Base-by-base conservation (phyloP, 306 rosid genomes). In the Castanea crenata region DNA sequence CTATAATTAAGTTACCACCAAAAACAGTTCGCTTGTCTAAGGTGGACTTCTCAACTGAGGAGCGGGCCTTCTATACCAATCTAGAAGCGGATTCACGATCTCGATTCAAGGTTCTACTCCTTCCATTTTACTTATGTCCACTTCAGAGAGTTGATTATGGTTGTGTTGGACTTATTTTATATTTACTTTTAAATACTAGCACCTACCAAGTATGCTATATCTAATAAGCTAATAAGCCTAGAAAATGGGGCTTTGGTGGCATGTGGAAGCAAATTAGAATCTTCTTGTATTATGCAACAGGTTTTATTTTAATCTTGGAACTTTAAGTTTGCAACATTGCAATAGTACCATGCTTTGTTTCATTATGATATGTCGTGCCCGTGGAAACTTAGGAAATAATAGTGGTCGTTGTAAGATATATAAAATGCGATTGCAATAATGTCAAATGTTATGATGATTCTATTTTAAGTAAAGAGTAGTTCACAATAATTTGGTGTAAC, bases 21-120 rank as follows among this genome's bases (percentile, higher is more conserved):
- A 95, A 95, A 84, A 89, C 88, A 71, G 83, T 91, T 70, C 44
- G 72, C 73, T 81, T 95, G 88, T 76, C 74, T 73, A 93, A 89
- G 87, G 98, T 91, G 83, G 90, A 88, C 76, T 95, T 95, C 89
- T 87, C 99, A 27, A 15, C 58, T 57, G 98, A 90, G 86, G 99
- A 95, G 87, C 94, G 99, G 58, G 94, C 91, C 73, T 95, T 95
- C 90, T 95, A 95, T 89, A 87, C 83, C 65, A 92, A 90, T 79
- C 89, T 95, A 85, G 99, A 95, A 90, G 88, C 97, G 2, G 99
- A 93, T 83, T 90, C 99, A 75, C 98, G 96, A 5, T 44, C 87
- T 79, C 95, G 84, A 76, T 95, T 95, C 87, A 93, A 93, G 99
- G 99, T 95, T 83, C 83, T 25, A 76, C 62, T 51, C 29, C 16